Evolutionary conservation across 169 alveolate species (phyloP).

Genomic region (Cytauxzoon felis): DNA sequence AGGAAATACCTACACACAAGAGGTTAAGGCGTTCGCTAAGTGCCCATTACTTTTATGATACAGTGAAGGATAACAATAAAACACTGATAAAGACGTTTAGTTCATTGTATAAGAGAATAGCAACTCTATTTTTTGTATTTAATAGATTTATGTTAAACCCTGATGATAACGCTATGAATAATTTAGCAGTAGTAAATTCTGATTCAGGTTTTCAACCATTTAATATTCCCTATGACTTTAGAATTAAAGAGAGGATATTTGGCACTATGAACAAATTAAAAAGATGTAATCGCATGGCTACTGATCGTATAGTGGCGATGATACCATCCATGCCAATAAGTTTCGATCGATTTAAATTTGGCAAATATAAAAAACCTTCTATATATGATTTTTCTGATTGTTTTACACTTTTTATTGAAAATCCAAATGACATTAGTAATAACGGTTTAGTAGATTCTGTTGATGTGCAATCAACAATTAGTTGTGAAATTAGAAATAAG

Average conservation of each 20-base stretch:
- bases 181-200: constrained; percentile 3
- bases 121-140: constrained; percentile 44
- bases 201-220: constrained; percentile 5
- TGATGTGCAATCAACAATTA: constrained; percentile 20
- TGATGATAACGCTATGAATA: background rate
- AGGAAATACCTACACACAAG: constrained; percentile 15
- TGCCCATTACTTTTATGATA: constrained; percentile 2
- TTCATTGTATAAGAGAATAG: constrained; percentile 46
- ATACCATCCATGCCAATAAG: constrained; percentile 27
- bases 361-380: constrained; percentile 12
- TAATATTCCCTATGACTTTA: constrained; percentile 22
- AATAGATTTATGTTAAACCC: constrained; percentile 29
- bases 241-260: constrained; percentile 21
- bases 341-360: constrained; percentile 13
- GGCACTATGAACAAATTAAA: constrained; percentile 37
- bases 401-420: constrained; percentile 53
- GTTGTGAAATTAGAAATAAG: constrained; percentile 45
- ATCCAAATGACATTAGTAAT: background rate
- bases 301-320: constrained; percentile 50
- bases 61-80: background rate
- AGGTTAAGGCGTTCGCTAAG: constrained; percentile 19
- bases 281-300: constrained; percentile 10
- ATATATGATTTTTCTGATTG: constrained; percentile 29
- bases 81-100: background rate
- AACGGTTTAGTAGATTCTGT: constrained; percentile 5